Evolutionary conservation across 805 yeast genomes (phyloP).

Genomic region (Limtongozyma cylindracea): DNA sequence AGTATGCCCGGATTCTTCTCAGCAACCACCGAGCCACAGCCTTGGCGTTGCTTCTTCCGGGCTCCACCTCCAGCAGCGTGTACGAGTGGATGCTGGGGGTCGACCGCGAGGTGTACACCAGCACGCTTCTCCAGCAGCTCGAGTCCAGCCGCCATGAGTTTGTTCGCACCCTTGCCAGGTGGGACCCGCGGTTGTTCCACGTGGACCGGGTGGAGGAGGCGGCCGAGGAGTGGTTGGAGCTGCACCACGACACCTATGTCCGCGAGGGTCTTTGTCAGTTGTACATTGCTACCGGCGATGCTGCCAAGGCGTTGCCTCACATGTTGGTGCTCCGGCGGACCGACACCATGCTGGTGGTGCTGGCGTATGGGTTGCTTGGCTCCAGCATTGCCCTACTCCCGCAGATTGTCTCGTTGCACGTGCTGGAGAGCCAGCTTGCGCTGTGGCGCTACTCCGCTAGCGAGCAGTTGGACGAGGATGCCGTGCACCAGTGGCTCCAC

Average conservation of each 20-base stretch:
- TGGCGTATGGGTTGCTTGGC: too few species aligned
- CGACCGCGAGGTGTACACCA: constrained; percentile 10
- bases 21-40: constrained; percentile 41
- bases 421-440: too few species aligned
- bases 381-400: too few species aligned
- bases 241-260: constrained; percentile 5
- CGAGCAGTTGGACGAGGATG: too few species aligned
- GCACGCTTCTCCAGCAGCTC: constrained; percentile 15
- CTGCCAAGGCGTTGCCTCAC: constrained; percentile 37
- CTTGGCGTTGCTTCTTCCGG: constrained; percentile 9
- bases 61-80: too few species aligned
- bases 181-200: constrained; percentile 36
- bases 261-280: constrained; percentile 22
- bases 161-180: too few species aligned
- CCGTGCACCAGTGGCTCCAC: too few species aligned
- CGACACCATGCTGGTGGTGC: too few species aligned
- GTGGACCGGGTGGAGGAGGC: constrained; percentile 13
- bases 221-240: constrained; percentile 19
- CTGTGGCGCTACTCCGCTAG: too few species aligned
- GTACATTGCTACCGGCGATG: constrained; percentile 26
- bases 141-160: too few species aligned
- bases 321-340: constrained; percentile 29
- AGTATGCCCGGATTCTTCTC: constrained; percentile 27
- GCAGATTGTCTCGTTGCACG: too few species aligned
- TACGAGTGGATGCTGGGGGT: constrained; percentile 18